phyloP scores from a whole-genome alignment of 1,139 yeast species.

The Lodderomyces orthopsilosis region DNA sequence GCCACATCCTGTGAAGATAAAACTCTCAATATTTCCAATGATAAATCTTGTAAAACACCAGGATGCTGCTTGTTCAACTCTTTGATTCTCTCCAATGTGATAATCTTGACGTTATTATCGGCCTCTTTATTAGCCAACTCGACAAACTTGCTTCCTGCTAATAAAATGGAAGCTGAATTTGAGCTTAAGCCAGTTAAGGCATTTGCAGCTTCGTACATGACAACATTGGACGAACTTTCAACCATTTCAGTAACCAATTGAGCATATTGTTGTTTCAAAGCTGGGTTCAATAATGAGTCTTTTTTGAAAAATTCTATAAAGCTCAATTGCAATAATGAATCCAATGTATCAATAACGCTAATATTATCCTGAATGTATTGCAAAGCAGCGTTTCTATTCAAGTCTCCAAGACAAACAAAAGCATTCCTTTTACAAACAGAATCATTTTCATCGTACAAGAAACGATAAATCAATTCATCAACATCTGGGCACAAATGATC shows the following conservation, averaged over 20 bases:
- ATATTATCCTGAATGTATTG: conserved; percentile 75
- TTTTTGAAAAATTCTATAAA: conserved; percentile 88
- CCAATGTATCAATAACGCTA: conserved; percentile 62
- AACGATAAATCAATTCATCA: conserved; percentile 72
- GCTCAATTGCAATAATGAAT: conserved; percentile 83
- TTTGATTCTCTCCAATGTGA: conserved; percentile 82
- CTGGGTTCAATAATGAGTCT: conserved; percentile 66
- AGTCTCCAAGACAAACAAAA: conserved; percentile 78
- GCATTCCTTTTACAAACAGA: conserved; percentile 96
- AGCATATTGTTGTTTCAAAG: conserved; percentile 68
- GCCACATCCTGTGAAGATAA: conserved; percentile 85
- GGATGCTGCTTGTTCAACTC: conserved; percentile 74
- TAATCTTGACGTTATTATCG: conserved; percentile 89
- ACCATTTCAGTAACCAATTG: conserved; percentile 71
- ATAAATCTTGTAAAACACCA: conserved; percentile 80
- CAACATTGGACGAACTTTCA: conserved; percentile 71
- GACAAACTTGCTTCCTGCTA: conserved; percentile 81
- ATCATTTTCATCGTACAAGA: conserved; percentile 80
- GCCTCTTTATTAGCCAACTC: conserved; percentile 89
- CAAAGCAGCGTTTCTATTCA: conserved; percentile 83
- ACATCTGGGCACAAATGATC: conserved; percentile 94
- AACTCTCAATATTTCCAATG: conserved; percentile 83
- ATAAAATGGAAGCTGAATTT: conserved; percentile 62
- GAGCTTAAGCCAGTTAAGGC: conserved; percentile 74
- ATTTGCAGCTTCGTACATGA: conserved; percentile 87